Percentiles rank a stretch among this genome's conserved stretches.
Evolutionary conservation across 2,329 filamentous ascomycete species (phyloP).

Genomic region (Sodiomyces alkalinus): DNA sequence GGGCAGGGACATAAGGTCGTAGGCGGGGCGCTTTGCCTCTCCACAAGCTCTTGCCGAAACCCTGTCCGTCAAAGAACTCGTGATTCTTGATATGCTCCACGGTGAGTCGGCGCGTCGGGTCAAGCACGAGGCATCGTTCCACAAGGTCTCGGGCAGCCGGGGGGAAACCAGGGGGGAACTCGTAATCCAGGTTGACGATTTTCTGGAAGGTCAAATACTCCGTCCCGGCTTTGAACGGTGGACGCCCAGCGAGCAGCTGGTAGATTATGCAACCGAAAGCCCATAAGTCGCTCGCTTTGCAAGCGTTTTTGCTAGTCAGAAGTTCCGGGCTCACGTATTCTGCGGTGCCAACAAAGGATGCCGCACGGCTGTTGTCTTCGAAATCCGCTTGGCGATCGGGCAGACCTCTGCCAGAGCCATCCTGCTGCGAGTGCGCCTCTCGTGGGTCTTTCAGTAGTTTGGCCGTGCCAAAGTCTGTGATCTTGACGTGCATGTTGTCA

Average conservation of each 20-base stretch:
- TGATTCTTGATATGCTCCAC: slow-evolving; percentile 97
- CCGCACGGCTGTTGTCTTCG: slow-evolving; percentile 57
- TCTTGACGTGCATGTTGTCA: slow-evolving; percentile 94
- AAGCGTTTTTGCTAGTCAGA: slow-evolving; percentile 91
- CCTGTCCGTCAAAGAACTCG: slow-evolving; percentile 79
- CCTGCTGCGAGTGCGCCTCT: slow-evolving; percentile 15
- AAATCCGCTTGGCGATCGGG: slow-evolving; percentile 20
- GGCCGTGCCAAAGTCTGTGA: slow-evolving; percentile 97
- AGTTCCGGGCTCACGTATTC: slow-evolving; percentile 97
- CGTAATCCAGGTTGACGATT: slow-evolving; percentile 87
- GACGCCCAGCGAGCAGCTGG: slow-evolving; percentile 85
- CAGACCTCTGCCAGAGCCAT: slow-evolving; percentile 9
- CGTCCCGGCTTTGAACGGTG: slow-evolving; percentile 89
- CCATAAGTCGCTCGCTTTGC: slow-evolving; percentile 96
- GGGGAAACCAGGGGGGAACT: slow-evolving; percentile 82
- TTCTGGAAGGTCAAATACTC: slow-evolving; percentile 98
- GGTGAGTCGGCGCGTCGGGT: slow-evolving; percentile 68
- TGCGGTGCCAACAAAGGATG: slow-evolving; percentile 92
- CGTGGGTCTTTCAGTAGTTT: slow-evolving; percentile 61
- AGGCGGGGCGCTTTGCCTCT: slow-evolving; percentile 76
- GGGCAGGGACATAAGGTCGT: slow-evolving; percentile 65
- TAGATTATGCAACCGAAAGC: slow-evolving; percentile 98
- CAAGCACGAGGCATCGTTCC: slow-evolving; percentile 77
- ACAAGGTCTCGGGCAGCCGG: slow-evolving; percentile 74
- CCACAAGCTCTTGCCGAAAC: slow-evolving; percentile 77